These are phyloP conservation scores for Teratosphaeriaceae sp. DNA, from an alignment of 2,329 filamentous ascomycete genomes.

Conservation along the genomic window DNA sequence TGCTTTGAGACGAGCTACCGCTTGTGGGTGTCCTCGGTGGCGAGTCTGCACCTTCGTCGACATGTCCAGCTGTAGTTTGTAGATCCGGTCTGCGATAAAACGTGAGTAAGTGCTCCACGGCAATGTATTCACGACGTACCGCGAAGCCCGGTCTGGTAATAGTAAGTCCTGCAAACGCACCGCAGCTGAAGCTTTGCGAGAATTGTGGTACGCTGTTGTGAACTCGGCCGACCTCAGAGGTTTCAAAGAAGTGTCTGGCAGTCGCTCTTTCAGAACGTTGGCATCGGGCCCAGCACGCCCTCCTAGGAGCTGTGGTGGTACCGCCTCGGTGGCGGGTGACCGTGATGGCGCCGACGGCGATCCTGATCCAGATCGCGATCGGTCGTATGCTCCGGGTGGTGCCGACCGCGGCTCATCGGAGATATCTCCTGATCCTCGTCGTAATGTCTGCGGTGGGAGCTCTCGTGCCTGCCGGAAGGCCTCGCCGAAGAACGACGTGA, in stretches of 20 bases:
- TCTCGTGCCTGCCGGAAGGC: conserved; percentile 15
- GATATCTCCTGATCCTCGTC: conserved; percentile 19
- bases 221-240: neutral
- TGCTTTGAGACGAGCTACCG: conserved; percentile 7
- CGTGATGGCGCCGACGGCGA: conserved; percentile 23
- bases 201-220: conserved; percentile 5
- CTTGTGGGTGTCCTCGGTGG: conserved; percentile 9
- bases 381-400: conserved; percentile 14
- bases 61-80: neutral
- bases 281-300: conserved; percentile 26
- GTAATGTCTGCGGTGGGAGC: conserved; percentile 14
- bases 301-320: conserved; percentile 30
- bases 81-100: neutral
- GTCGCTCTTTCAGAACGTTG: conserved; percentile 14
- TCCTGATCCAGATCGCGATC: conserved; percentile 24
- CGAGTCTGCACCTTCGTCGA: conserved; percentile 1
- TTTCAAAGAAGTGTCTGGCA: no score
- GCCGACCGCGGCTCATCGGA: conserved; percentile 5
- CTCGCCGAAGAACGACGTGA: conserved; percentile 17
- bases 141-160: neutral
- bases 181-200: conserved; percentile 2
- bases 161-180: conserved; percentile 5
- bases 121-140: neutral
- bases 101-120: neutral
- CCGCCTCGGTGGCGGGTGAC: conserved; percentile 22